phyloP scores from a whole-genome alignment of 768 basidiomycete genomes.

The Rubroboletus pulcherrimus region DNA sequence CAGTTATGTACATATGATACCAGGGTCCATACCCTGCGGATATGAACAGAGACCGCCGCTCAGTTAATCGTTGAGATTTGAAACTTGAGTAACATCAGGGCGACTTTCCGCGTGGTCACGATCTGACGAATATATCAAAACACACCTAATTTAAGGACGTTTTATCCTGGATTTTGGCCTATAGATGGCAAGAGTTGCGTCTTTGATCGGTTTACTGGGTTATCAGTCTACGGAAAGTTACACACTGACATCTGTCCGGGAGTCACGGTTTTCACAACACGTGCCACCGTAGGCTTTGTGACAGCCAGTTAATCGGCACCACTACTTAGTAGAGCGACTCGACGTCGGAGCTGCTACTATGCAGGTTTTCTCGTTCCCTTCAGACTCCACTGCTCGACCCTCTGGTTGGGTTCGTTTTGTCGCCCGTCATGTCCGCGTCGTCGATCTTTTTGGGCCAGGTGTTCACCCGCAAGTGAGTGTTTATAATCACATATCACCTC shows the following conservation, averaged over 20 bases:
- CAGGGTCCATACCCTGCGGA: neutral
- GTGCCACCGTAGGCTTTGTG: neutral
- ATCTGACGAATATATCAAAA: neutral
- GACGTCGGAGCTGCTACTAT: neutral
- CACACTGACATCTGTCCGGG: neutral
- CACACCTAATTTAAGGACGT: neutral
- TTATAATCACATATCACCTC: neutral
- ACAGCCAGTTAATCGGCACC: neutral
- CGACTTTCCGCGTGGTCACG: neutral
- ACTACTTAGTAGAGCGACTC: no score
- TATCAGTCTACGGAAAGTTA: no score
- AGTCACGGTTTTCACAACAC: neutral
- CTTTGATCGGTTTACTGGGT: neutral
- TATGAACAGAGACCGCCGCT: neutral
- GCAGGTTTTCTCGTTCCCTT: neutral
- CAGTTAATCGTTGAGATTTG: neutral
- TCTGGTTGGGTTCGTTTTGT: neutral
- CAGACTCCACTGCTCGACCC: neutral
- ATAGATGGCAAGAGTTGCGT: neutral
- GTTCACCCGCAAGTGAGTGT: slow-evolving; percentile 19
- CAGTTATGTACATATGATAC: neutral
- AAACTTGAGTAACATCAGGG: no score
- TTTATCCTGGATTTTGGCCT: neutral
- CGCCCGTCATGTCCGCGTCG: slow-evolving; percentile 8
- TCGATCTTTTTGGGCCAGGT: slow-evolving; percentile 4